phyloP scores from a whole-genome alignment of 176 grass and related monocot species.

The Puya raimondii region DNA sequence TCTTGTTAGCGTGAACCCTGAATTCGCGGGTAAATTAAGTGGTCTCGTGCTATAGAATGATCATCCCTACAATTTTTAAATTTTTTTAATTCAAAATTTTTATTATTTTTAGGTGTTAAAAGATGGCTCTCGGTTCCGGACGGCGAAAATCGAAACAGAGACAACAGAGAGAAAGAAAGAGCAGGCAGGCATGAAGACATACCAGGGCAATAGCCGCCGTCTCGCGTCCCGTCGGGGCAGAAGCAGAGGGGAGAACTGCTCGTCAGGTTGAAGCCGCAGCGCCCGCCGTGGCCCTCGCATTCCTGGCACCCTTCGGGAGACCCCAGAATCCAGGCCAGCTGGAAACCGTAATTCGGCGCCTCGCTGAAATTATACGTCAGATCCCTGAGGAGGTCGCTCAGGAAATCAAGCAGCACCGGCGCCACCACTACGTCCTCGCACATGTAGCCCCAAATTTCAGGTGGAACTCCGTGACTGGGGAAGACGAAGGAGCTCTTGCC shows the following conservation, averaged over 20 bases:
- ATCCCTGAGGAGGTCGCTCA: not conserved
- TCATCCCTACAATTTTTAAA: no score
- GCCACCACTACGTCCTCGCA: not conserved
- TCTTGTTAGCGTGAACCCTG: no score
- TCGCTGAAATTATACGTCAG: not conserved
- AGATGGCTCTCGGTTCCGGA: no score
- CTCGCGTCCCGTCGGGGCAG: not conserved
- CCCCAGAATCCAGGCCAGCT: not conserved
- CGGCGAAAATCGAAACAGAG: no score
- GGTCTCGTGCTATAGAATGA: no score
- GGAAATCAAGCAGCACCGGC: not conserved
- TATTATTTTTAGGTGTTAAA: no score
- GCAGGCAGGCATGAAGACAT: no score
- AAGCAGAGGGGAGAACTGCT: not conserved
- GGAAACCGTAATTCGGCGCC: not conserved
- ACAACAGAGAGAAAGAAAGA: no score
- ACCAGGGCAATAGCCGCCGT: not conserved
- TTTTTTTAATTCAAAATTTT: no score
- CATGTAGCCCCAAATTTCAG: not conserved
- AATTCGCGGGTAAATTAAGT: no score
- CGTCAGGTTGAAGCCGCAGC: conserved; percentile 9
- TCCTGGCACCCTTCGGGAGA: not conserved
- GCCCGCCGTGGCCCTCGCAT: not conserved
- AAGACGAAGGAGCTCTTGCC: not conserved
- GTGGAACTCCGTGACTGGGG: no score